Percentiles rank a stretch among this genome's conserved stretches.
Evolutionary conservation across 2,329 filamentous ascomycete species (phyloP).

Genomic region (Claviceps cyperi): DNA sequence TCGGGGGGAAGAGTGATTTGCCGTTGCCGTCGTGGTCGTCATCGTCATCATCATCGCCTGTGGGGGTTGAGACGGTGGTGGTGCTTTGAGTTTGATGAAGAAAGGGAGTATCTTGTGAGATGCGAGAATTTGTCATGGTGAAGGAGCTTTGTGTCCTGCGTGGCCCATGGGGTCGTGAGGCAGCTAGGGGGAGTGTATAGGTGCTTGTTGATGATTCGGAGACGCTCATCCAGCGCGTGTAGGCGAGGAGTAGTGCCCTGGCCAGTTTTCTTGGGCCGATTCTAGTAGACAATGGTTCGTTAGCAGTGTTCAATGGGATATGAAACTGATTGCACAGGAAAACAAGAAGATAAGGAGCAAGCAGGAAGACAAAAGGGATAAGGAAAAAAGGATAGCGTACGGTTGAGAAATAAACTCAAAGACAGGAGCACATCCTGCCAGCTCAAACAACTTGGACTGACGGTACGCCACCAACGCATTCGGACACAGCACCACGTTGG

Average conservation of each 20-base stretch:
- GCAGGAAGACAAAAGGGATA: not conserved
- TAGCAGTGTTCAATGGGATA: not conserved
- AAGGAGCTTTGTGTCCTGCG: not conserved
- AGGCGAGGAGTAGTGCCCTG: not conserved
- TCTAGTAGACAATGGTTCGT: not conserved
- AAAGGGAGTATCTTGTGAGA: not conserved
- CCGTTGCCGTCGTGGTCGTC: not conserved
- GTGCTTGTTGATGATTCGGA: not conserved
- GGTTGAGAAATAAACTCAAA: conserved; percentile 1
- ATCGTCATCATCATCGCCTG: not conserved
- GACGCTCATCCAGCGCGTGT: conserved; percentile 1
- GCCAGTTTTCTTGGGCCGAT: not conserved
- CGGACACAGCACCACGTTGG: not conserved
- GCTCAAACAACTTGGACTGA: conserved; percentile 1
- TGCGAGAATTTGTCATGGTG: not conserved
- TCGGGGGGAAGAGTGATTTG: not conserved
- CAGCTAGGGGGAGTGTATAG: not conserved
- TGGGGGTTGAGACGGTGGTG: not conserved
- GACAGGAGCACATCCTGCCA: not conserved
- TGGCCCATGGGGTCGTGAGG: not conserved
- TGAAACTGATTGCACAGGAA: not conserved
- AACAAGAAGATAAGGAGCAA: not conserved
- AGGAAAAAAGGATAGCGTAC: not conserved
- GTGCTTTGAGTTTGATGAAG: not conserved
- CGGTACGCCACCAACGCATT: not conserved